These are phyloP conservation scores for Fusarium haematococcum DNA, from an alignment of 2,329 filamentous ascomycete species.

Conservation along the genomic window DNA sequence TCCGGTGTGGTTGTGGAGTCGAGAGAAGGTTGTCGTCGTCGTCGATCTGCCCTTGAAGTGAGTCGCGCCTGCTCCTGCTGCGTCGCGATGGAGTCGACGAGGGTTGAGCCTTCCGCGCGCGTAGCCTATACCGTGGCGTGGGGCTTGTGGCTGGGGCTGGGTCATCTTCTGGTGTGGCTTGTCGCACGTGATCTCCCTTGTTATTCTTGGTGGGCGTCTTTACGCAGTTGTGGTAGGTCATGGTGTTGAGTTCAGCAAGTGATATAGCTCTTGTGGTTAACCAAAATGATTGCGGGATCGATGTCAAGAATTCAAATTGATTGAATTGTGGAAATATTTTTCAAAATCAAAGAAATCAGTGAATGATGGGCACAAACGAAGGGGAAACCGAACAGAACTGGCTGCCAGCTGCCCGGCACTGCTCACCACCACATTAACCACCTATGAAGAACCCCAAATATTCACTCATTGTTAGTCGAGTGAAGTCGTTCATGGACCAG, in stretches of 20 bases:
- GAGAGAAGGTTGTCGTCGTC: conserved; percentile 14
- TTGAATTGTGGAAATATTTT: background rate
- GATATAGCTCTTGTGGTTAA: background rate
- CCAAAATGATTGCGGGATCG: background rate
- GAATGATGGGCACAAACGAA: background rate
- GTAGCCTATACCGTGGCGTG: conserved; percentile 40
- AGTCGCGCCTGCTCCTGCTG: conserved; percentile 16
- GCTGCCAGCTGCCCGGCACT: conserved; percentile 8
- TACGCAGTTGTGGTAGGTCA: background rate
- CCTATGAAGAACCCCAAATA: background rate
- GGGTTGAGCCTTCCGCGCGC: conserved; percentile 40
- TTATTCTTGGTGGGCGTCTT: conserved; percentile 21
- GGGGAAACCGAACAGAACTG: background rate
- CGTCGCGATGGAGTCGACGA: conserved; percentile 38
- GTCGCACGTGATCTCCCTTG: conserved; percentile 26
- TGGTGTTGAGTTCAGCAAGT: background rate
- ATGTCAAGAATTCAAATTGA: background rate
- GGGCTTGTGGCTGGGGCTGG: conserved; percentile 30
- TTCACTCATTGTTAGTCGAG: background rate
- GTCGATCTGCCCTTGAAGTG: background rate
- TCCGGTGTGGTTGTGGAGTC: conserved; percentile 14
- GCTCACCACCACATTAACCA: background rate
- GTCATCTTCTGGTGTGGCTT: conserved; percentile 11
- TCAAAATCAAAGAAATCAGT: background rate
- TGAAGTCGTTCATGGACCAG: background rate